Base-by-base conservation (phyloP, 768 basidiomycete genomes). In the Boletus reticulatus region DNA sequence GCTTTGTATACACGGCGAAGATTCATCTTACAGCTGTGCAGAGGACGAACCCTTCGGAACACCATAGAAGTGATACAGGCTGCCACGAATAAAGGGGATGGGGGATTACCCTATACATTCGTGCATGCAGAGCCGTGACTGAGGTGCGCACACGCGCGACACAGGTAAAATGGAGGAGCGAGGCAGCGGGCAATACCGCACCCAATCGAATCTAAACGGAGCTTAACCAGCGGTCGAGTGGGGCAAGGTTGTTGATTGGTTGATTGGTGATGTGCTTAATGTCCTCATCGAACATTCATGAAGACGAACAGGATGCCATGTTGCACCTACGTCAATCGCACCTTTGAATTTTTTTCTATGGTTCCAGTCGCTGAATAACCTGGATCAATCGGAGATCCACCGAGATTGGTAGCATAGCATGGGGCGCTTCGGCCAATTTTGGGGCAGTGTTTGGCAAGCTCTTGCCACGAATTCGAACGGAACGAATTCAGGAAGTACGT, bases 11-110 rank as follows among this genome's bases (percentile, higher is more conserved):
- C 43, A 49, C 22, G 52, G 44, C 54, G 59, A 59, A 67, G 65
- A 57, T 65, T 56, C 67, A 69, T 66, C 54, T 62, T 32, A 48
- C 7, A 43, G 57, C 67, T 67, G 64, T 59, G 69, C 62, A 58
- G 53, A 31, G 49, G 48, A 50, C 39, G 42, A 55, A 48, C 29
- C 22, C 32, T 55, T 59, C 22, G 42, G 53, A 43, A 56, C 24
- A 53, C 44, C 41, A 57, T 44, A 43, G 51, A 53, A 55, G 55
- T 42, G 34, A 51, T 49, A 36, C 52, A 49, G 47, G 53, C 14
- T 17, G 7, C 39, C 44, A 60, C 36, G 34, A 59, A 52, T 42
- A 46, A 55, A 44, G 42, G 49, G 36, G 39, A 48, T 32, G 53
- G 48, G 41, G 51, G 34, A 56, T 48, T 34, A 49, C 56, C 59